These are phyloP conservation scores for Saturnispora ahearnii DNA, from an alignment of 805 yeast species.

Conservation along the genomic window DNA sequence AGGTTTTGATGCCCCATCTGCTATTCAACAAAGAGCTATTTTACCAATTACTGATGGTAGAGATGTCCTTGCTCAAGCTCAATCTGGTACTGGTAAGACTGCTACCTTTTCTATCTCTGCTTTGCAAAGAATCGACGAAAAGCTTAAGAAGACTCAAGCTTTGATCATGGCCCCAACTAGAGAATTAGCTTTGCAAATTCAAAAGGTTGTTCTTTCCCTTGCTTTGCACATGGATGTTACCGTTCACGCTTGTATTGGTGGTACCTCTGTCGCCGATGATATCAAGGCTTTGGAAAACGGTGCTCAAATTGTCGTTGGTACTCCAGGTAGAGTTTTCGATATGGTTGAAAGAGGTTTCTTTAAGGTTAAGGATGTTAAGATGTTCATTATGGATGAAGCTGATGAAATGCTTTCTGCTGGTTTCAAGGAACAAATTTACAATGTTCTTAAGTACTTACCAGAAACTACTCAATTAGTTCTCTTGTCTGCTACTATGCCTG, in stretches of 20 bases:
- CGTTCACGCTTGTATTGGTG: conserved; percentile 97
- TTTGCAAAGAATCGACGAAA: conserved; percentile 55
- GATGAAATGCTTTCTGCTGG: conserved; percentile 94
- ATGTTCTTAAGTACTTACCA: conserved; percentile 83
- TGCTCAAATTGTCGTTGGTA: conserved; percentile 92
- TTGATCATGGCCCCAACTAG: conserved; percentile 94
- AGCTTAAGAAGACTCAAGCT: conserved; percentile 75
- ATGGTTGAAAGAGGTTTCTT: conserved; percentile 88
- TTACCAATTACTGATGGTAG: conserved; percentile 67
- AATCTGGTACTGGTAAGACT: conserved; percentile 88
- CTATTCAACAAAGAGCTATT: conserved; percentile 76
- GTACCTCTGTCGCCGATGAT: conserved; percentile 85
- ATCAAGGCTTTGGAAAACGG: conserved; percentile 74
- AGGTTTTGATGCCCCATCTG: conserved; percentile 76
- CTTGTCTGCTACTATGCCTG: conserved; percentile 90
- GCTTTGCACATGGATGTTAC: conserved; percentile 86
- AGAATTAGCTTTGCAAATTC: conserved; percentile 94
- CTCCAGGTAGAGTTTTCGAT: conserved; percentile 96
- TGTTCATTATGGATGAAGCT: conserved; percentile 96
- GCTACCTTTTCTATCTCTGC: conserved; percentile 73
- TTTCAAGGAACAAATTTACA: conserved; percentile 91
- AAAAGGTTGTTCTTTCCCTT: conserved; percentile 80
- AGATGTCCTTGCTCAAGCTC: conserved; percentile 77
- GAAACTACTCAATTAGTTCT: conserved; percentile 88
- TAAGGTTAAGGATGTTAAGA: conserved; percentile 74